Evolutionary conservation across 352 stramenopile species (phyloP).

Genomic region (Pythium periplocum): DNA sequence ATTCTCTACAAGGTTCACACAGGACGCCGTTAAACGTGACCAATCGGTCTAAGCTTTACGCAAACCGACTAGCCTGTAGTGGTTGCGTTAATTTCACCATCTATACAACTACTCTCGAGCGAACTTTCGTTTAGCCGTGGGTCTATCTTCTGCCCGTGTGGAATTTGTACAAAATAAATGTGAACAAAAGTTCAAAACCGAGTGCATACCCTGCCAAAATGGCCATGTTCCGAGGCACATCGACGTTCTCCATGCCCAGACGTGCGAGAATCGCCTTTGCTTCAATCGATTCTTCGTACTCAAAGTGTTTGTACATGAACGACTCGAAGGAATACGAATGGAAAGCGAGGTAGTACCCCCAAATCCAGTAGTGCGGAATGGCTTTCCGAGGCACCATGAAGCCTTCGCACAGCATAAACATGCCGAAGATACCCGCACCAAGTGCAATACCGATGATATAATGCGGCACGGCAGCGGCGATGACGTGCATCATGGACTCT

Average conservation of each 20-base stretch:
- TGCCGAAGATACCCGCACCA: constrained; percentile 42
- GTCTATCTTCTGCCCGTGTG: too few species aligned
- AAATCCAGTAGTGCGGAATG: constrained; percentile 42
- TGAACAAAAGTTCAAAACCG: constrained; percentile 4
- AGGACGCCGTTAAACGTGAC: too few species aligned
- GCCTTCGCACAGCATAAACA: constrained; percentile 48
- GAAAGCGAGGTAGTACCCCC: constrained; percentile 55
- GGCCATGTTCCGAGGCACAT: constrained; percentile 21
- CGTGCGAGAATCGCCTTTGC: constrained; percentile 19
- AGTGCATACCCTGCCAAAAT: constrained; percentile 21
- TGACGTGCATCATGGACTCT: constrained; percentile 40
- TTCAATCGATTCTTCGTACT: not conserved
- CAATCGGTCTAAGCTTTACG: too few species aligned
- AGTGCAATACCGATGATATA: constrained; percentile 56
- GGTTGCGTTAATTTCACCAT: too few species aligned
- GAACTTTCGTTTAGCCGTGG: too few species aligned
- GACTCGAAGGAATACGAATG: constrained; percentile 50
- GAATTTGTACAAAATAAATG: too few species aligned
- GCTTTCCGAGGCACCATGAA: constrained; percentile 35
- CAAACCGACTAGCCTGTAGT: too few species aligned
- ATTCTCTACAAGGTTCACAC: too few species aligned
- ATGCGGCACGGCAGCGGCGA: constrained; percentile 39
- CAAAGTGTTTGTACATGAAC: constrained; percentile 52
- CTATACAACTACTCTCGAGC: too few species aligned
- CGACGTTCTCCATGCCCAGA: constrained; percentile 22